Conservation (phyloP, 75 land plant genomes). For the Cupressus sempervirens region DNA sequence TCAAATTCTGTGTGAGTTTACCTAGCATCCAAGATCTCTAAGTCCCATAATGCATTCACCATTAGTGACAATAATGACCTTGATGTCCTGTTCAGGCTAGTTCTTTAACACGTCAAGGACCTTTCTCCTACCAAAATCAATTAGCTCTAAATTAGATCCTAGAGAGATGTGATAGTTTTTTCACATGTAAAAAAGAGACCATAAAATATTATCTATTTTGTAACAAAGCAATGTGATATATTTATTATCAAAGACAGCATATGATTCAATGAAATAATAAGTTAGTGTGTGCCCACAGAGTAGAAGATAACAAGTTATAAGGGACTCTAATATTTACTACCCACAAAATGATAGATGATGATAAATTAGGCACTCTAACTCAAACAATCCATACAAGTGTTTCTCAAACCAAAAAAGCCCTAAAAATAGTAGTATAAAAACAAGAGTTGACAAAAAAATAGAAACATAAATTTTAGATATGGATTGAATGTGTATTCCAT, state of each 20-base stretch:
- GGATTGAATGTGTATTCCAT: background rate
- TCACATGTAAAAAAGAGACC: background rate
- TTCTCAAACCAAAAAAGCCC: background rate
- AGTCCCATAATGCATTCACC: constrained; percentile 48
- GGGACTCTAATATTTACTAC: background rate
- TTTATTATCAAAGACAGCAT: background rate
- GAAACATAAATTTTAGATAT: background rate
- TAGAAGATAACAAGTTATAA: background rate
- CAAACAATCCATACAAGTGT: background rate
- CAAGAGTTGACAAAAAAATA: background rate
- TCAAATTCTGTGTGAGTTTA: background rate
- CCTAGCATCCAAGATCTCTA: constrained; percentile 45
- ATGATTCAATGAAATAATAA: background rate
- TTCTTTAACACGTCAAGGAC: constrained; percentile 28
- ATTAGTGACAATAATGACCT: constrained; percentile 47
- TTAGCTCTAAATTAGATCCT: background rate
- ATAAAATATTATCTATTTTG: background rate
- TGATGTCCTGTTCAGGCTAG: constrained; percentile 39
- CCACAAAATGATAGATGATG: background rate
- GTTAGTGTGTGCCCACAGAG: background rate
- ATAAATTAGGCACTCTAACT: background rate
- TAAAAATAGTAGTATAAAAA: background rate
- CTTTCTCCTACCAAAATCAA: constrained; percentile 26
- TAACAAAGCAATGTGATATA: background rate
- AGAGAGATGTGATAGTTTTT: background rate